A percentile compares a stretch with the other conserved stretches of the same genome.
Evolutionary conservation across 1,284 basidiomycete genomes (phyloP).

Genomic region (Boletus putidus): DNA sequence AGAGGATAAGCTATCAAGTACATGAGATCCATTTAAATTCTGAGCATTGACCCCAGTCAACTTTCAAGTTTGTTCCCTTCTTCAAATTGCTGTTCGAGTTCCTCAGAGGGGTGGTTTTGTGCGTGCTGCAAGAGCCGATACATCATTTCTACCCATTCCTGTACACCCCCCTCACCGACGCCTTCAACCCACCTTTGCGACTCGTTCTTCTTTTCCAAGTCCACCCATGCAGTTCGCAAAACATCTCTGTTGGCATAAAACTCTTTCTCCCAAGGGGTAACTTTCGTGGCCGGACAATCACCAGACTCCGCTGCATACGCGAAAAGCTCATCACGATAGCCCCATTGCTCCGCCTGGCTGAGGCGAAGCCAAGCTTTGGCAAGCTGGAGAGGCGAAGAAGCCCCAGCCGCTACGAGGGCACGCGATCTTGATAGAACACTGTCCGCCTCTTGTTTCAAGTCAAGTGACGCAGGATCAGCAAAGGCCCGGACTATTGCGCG

Average conservation of each 20-base stretch:
- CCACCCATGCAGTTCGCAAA: slow-evolving; percentile 58
- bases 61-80: neutral
- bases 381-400: slow-evolving; percentile 41
- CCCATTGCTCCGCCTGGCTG: slow-evolving; percentile 55
- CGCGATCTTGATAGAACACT: slow-evolving; percentile 52
- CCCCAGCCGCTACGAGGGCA: slow-evolving; percentile 38
- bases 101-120: slow-evolving; percentile 9
- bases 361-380: slow-evolving; percentile 59
- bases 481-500: slow-evolving; percentile 56
- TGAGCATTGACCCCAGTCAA: neutral
- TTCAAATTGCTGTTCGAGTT: neutral
- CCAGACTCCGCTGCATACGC: slow-evolving; percentile 45
- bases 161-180: slow-evolving; percentile 54
- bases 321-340: slow-evolving; percentile 63
- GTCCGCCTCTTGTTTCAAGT: slow-evolving; percentile 48
- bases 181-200: slow-evolving; percentile 60
- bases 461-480: slow-evolving; percentile 49
- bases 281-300: slow-evolving; percentile 39
- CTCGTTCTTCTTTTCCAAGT: slow-evolving; percentile 54
- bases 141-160: slow-evolving; percentile 68
- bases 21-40: neutral
- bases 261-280: slow-evolving; percentile 57
- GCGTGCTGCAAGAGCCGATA: slow-evolving; percentile 46
- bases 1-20: neutral
- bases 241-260: slow-evolving; percentile 52